phyloP scores from a whole-genome alignment of 23 red algal species.

The Gracilaria vermiculophylla region DNA sequence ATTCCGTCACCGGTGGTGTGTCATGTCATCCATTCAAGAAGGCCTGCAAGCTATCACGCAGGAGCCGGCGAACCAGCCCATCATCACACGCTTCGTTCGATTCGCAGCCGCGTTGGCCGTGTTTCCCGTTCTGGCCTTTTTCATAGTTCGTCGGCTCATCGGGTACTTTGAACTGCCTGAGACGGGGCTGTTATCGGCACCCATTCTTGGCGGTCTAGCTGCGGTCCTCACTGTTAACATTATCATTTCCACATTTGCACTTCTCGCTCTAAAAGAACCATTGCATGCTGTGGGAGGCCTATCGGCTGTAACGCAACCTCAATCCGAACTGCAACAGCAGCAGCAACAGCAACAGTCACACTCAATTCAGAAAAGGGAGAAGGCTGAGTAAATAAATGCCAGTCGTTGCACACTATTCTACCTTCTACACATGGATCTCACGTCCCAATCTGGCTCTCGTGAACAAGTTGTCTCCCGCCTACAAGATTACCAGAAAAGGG shows the following conservation, averaged over 20 bases:
- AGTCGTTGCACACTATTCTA: no score
- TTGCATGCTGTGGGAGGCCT: background rate
- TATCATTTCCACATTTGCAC: constrained; percentile 48
- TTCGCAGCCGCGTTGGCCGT: constrained; percentile 44
- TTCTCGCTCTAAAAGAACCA: constrained; percentile 18
- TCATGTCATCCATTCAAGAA: constrained; percentile 36
- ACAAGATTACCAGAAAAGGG: constrained; percentile 1
- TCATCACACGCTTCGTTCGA: constrained; percentile 50
- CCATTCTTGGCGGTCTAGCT: constrained; percentile 33
- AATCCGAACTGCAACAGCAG: background rate
- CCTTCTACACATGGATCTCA: background rate
- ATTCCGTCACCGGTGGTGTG: background rate
- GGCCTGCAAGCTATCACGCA: constrained; percentile 54
- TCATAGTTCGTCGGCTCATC: constrained; percentile 31
- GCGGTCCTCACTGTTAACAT: constrained; percentile 50
- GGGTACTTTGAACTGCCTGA: background rate
- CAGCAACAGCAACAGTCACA: background rate
- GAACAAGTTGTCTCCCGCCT: background rate
- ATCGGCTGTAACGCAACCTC: background rate
- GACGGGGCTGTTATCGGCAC: constrained; percentile 13
- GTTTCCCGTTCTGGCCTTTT: constrained; percentile 31
- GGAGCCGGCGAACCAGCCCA: constrained; percentile 45
- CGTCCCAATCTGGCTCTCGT: background rate
- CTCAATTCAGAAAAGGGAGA: background rate
- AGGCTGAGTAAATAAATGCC: background rate